Base-by-base conservation (phyloP, 1,284 basidiomycete genomes). In the Anthracocystis setariae region DNA sequence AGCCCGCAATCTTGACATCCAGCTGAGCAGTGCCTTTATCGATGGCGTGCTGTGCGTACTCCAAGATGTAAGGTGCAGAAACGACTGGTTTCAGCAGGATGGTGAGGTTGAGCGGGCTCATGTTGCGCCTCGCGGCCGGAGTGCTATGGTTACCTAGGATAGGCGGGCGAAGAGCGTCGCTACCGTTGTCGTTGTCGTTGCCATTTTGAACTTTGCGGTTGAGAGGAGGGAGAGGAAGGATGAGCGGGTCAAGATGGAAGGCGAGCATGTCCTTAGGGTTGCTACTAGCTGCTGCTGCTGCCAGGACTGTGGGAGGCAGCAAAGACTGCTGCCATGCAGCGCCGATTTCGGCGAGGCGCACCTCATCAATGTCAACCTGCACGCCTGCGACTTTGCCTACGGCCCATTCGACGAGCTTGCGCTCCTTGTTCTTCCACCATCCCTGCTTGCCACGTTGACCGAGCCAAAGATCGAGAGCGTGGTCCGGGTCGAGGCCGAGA, bases 161-260 rank as follows among this genome's bases (percentile, higher is more conserved):
- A 7, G 73, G 69, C 8, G 69, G 69, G 8, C 55, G 58, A 3
- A 63, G 60, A 1, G 56, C n/a, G 13, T 58, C 57, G 18, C 52
- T 48, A 42, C 39, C 42, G 24, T 55, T 48, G 39, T 42, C 42
- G 24, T 57, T 50, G 17, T 72, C 48, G 33, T 37, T 38, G 24
- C 53, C 51, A 4, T 42, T 46, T 17, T 51, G 32, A 12, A 64
- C 48, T 46, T 59, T 67, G 46, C 61, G 58, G 23, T 66, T 69
- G 21, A 79, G 45, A 2, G 38, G 45, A n/a, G 78, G 76, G 7
- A 79, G 27, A n/a, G 76, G 78, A 17, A 79, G 39, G 23, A 72
- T 55, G n/a, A 79, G 61, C 13, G 78, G 74, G 40, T 79, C 74
- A 5, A 78, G 67, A 43, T 78, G 67, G 69, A 78, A 78, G 17